Base-by-base conservation (phyloP, 2,329 filamentous ascomycete species). In the Reticulascus tulasneorum region DNA sequence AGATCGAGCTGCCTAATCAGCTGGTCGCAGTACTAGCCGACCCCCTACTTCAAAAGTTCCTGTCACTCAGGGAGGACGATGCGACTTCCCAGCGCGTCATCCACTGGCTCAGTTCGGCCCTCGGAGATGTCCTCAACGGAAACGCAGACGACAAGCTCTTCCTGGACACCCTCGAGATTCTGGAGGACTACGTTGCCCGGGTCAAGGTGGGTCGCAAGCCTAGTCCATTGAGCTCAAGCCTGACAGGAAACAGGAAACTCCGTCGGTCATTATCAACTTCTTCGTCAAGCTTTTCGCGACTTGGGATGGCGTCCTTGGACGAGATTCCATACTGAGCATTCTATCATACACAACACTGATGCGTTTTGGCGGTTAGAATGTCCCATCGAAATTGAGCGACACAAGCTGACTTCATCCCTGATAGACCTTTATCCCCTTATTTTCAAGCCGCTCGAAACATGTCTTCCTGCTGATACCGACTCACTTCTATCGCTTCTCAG, bases 1-100 rank as follows among this genome's bases (percentile, higher is more conserved):
- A 74, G 47, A 80, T 94, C 18, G 85, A 93, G 56, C 64, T 89
- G 25, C 88, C 88, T 0, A 89, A 85, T 45, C 88, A 94, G 58
- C 69, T 94, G 3, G 79, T 89, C 25, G 85, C 88, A 6, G 79
- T 86, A 5, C 65, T 94, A 11, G 77, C 75, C 3, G 85, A 94
- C 51, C 83, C 83, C 4, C 66, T 94, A 20, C 72, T 91, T 2
- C 86, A 91, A 55, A 93, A 91, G 53, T 67, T 91, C 17, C 63
- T 87, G 22, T 63, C 85, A n/a, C 62, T 86, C 20, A 73, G 76
- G 32, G 75, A 81, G 2, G 71, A 75, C 23, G 60, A 65, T 12
- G 65, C 70, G 31, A 68, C 67, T 10, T 60, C 67, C 19, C 62
- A 64, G 33, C 67, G 79, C n/a, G 66, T 79, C 27, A 65, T 71